phyloP scores from a whole-genome alignment of 768 basidiomycete species.

The Amanita exitialis region DNA sequence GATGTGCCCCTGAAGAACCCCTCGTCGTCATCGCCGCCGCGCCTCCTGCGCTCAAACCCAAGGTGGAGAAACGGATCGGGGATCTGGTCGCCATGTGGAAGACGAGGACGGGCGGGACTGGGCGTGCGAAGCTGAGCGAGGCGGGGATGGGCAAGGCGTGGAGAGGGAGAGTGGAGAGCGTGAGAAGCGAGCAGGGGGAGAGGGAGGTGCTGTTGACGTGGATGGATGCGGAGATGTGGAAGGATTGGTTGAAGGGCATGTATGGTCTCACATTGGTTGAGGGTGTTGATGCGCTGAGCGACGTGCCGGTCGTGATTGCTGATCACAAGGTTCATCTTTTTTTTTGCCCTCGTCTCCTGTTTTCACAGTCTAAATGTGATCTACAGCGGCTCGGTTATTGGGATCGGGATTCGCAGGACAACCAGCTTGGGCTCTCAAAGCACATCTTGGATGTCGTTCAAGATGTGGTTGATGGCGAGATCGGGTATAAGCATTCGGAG shows the following conservation, averaged over 20 bases:
- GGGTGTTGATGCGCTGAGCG: conserved; percentile 18
- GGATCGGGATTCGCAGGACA: no score
- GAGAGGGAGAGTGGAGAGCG: background rate
- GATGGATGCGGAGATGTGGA: conserved; percentile 84
- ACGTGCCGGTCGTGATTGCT: conserved; percentile 54
- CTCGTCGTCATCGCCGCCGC: conserved; percentile 70
- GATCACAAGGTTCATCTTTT: conserved; percentile 63
- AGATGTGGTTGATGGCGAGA: no score
- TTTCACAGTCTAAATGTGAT: background rate
- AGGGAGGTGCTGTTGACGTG: conserved; percentile 74
- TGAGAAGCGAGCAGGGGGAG: background rate
- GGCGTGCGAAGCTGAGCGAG: conserved; percentile 21
- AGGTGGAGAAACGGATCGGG: conserved; percentile 35
- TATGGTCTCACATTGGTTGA: conserved; percentile 49
- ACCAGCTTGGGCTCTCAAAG: no score
- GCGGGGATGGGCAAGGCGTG: background rate
- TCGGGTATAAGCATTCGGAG: no score
- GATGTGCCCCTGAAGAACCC: conserved; percentile 67
- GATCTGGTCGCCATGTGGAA: no score
- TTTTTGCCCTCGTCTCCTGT: background rate
- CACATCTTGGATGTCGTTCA: no score
- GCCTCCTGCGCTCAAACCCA: conserved; percentile 21
- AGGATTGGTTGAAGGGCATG: conserved; percentile 85
- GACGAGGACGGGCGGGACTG: conserved; percentile 27
- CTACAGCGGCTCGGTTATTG: no score